Conservation (phyloP, 2,329 filamentous ascomycete species). For the Biscogniauxia marginata region DNA sequence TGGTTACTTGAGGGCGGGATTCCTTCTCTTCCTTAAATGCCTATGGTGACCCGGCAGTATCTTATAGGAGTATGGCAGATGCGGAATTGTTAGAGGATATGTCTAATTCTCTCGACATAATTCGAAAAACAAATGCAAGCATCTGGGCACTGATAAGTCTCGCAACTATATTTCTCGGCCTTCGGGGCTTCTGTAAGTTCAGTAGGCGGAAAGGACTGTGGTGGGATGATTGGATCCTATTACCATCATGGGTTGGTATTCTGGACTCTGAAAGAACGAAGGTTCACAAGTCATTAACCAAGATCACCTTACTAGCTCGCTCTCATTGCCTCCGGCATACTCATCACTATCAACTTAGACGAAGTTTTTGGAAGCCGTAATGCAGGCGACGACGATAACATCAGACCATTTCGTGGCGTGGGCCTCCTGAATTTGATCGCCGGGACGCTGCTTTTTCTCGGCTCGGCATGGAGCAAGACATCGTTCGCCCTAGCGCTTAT, state of each 20-base stretch:
- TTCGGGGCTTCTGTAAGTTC: slow-evolving; percentile 13
- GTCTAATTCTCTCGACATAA: background rate
- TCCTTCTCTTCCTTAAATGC: background rate
- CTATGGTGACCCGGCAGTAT: background rate
- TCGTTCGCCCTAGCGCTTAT: slow-evolving; percentile 38
- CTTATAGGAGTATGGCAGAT: background rate
- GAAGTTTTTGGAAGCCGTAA: slow-evolving; percentile 15
- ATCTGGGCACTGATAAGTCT: slow-evolving; percentile 12
- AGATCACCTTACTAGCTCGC: slow-evolving; percentile 11
- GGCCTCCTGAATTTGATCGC: slow-evolving; percentile 24
- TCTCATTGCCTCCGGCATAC: slow-evolving; percentile 18
- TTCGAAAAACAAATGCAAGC: background rate
- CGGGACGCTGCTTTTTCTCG: slow-evolving; percentile 31
- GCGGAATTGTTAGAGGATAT: background rate
- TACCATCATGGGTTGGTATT: slow-evolving; percentile 13
- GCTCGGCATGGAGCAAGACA: slow-evolving; percentile 38
- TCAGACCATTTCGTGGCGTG: slow-evolving; percentile 11
- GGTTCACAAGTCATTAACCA: background rate
- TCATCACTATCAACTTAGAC: slow-evolving; percentile 15
- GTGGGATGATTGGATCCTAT: slow-evolving; percentile 13
- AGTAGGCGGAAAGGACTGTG: slow-evolving; percentile 6
- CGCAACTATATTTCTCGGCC: slow-evolving; percentile 10
- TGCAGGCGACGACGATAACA: slow-evolving; percentile 15
- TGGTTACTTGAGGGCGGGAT: background rate
- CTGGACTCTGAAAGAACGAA: background rate